Conservation (phyloP, 2,329 filamentous ascomycete genomes). For the Colletotrichum shisoi region DNA sequence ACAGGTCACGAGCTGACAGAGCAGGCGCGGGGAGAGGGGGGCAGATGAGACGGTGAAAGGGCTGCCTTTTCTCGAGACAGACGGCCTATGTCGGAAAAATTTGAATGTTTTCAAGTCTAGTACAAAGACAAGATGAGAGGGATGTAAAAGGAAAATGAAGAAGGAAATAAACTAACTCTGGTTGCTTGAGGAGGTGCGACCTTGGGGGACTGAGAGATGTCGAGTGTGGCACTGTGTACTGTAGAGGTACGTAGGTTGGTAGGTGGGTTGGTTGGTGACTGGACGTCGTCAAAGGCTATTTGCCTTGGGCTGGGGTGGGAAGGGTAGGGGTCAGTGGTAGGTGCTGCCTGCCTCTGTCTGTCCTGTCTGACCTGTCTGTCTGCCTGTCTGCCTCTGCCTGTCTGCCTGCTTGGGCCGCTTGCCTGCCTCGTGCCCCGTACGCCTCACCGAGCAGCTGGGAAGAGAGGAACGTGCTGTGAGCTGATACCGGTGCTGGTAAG, state of each 20-base stretch:
- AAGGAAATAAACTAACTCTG: conserved; percentile 30
- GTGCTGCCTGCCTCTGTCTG: conserved; percentile 7
- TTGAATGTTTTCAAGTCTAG: conserved; percentile 9
- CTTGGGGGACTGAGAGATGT: conserved; percentile 9
- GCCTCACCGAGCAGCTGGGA: conserved; percentile 5
- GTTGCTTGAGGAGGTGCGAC: conserved; percentile 23
- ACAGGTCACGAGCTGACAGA: conserved; percentile 31
- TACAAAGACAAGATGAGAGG: background rate
- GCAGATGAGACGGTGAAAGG: background rate
- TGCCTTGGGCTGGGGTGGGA: background rate
- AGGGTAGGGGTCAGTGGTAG: background rate
- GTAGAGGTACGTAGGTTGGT: background rate
- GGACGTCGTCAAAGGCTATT: conserved; percentile 23
- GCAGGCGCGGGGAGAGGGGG: conserved; percentile 13
- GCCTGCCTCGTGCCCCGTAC: background rate
- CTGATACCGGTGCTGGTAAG: background rate
- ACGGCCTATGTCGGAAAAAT: conserved; percentile 11
- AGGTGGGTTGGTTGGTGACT: background rate
- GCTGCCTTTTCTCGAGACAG: conserved; percentile 15
- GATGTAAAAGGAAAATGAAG: background rate
- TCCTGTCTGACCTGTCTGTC: background rate
- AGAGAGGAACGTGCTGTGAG: conserved; percentile 7
- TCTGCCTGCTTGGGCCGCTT: conserved; percentile 16
- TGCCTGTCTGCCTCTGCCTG: background rate
- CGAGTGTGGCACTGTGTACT: too few species aligned